Percentiles rank a stretch among this genome's conserved stretches.
Evolutionary conservation across 108 stramenopile genomes (phyloP).

Genomic region (Schizochytrium sp.): DNA sequence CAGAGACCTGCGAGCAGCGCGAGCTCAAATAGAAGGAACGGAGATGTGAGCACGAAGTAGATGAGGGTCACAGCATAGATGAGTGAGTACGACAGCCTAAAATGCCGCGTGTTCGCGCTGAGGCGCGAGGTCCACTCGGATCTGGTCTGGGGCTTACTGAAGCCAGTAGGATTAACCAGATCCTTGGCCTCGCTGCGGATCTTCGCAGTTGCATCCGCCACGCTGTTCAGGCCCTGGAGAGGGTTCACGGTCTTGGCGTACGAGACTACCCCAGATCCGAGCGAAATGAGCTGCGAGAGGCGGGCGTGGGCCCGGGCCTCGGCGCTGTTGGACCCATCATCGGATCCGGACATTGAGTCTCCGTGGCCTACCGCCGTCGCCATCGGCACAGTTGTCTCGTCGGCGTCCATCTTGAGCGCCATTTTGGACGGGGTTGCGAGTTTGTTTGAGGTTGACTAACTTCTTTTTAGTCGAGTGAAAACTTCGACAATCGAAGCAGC

Average conservation of each 20-base stretch:
- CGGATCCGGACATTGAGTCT: not conserved
- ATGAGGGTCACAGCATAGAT: not conserved
- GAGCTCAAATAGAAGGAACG: constrained; percentile 50
- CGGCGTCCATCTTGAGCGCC: constrained; percentile 15
- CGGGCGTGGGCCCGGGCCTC: not conserved
- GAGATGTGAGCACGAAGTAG: constrained; percentile 55
- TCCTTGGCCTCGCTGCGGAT: constrained; percentile 57
- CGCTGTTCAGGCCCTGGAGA: constrained; percentile 45
- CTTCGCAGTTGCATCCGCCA: constrained; percentile 52
- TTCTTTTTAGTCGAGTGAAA: not conserved
- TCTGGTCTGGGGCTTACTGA: not conserved
- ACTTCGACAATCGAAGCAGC: not conserved
- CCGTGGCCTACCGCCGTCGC: not conserved
- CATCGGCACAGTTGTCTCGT: constrained; percentile 4
- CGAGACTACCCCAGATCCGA: not conserved
- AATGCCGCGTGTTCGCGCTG: constrained; percentile 49
- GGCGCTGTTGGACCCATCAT: not conserved
- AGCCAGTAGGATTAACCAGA: constrained; percentile 43
- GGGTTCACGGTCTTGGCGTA: constrained; percentile 21
- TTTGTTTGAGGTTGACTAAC: not conserved
- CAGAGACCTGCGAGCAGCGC: constrained; percentile 36
- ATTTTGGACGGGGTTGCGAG: not conserved
- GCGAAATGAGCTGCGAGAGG: constrained; percentile 29
- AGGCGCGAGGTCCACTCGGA: constrained; percentile 39
- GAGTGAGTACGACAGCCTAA: constrained; percentile 31